A percentile compares a stretch with the other conserved stretches of the same genome.
Evolutionary conservation across 1,139 yeast species (phyloP).

Genomic region (Taphrina sp.): DNA sequence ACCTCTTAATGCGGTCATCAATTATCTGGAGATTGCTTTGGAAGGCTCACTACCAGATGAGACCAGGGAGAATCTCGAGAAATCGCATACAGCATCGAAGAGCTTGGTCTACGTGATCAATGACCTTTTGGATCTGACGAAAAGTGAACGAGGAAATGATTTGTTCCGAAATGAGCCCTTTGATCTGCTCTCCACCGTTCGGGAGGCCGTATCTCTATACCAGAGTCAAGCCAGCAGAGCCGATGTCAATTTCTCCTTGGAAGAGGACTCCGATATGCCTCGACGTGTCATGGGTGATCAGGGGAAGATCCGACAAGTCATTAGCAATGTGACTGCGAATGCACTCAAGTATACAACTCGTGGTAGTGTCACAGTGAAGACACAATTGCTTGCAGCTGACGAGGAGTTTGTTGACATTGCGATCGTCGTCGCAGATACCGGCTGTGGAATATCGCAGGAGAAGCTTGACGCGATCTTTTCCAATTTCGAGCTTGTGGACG

Average conservation of each 20-base stretch:
- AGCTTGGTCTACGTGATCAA: conserved; percentile 32
- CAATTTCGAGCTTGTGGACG: conserved; percentile 24
- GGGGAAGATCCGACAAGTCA: conserved; percentile 79
- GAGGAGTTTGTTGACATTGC: conserved; percentile 48
- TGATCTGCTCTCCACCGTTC: conserved; percentile 16
- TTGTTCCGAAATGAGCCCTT: conserved; percentile 26
- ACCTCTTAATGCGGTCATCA: conserved; percentile 83
- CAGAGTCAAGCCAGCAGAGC: conserved; percentile 17
- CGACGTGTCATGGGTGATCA: conserved; percentile 84
- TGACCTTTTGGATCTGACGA: conserved; percentile 30
- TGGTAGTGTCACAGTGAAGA: conserved; percentile 49
- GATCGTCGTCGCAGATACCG: conserved; percentile 63
- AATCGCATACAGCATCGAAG: conserved; percentile 27
- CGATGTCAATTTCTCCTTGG: conserved; percentile 10
- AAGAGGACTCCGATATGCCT: conserved; percentile 52
- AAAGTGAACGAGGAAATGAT: conserved; percentile 29
- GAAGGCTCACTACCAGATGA: conserved; percentile 22
- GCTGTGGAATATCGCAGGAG: conserved; percentile 31
- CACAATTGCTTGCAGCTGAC: conserved; percentile 1
- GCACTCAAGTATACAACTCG: conserved; percentile 81
- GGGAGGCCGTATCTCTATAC: conserved; percentile 30
- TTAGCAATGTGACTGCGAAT: conserved; percentile 78
- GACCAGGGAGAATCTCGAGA: conserved; percentile 15
- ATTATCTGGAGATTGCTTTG: conserved; percentile 30
- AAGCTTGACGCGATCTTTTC: conserved; percentile 25